phyloP scores from a whole-genome alignment of 306 rosid genomes.

The Fagus crenata region DNA sequence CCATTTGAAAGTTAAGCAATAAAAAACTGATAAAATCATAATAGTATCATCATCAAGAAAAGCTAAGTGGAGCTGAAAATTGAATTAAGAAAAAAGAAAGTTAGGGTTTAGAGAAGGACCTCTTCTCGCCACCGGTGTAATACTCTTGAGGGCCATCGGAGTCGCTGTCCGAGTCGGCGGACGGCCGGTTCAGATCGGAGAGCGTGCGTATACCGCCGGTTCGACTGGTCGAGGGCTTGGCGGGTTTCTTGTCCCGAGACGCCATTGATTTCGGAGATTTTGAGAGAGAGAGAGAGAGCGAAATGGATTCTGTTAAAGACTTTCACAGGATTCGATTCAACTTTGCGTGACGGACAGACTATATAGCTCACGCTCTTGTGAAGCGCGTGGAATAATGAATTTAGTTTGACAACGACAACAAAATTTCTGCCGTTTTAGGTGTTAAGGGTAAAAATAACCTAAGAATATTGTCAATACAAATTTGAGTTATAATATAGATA shows the following conservation, averaged over 20 bases:
- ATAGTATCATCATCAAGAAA: background rate
- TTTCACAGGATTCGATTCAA: too few relatives aligned
- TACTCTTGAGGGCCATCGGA: slow-evolving; percentile 94
- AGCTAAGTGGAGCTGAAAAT: background rate
- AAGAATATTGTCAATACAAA: too few relatives aligned
- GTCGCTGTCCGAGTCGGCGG: slow-evolving; percentile 83
- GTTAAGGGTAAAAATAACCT: too few relatives aligned
- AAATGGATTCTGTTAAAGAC: background rate
- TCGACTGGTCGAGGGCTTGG: slow-evolving; percentile 66
- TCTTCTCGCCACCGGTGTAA: slow-evolving; percentile 97
- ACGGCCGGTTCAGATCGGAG: slow-evolving; percentile 81
- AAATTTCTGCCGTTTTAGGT: too few relatives aligned
- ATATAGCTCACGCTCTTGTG: slow-evolving; percentile 18
- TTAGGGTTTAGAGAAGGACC: slow-evolving; percentile 45
- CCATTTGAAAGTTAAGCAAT: background rate
- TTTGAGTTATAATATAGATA: too few relatives aligned
- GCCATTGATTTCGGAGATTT: slow-evolving; percentile 50
- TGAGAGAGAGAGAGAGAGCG: background rate
- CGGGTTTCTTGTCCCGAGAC: slow-evolving; percentile 63
- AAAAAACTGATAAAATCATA: background rate
- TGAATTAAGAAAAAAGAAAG: background rate
- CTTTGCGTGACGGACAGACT: background rate
- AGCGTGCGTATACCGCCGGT: slow-evolving; percentile 82
- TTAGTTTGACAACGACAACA: too few relatives aligned
- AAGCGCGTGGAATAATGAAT: slow-evolving; percentile 3